Conservation (phyloP, 2,329 filamentous ascomycete species). For the Beauveria brongniartii region DNA sequence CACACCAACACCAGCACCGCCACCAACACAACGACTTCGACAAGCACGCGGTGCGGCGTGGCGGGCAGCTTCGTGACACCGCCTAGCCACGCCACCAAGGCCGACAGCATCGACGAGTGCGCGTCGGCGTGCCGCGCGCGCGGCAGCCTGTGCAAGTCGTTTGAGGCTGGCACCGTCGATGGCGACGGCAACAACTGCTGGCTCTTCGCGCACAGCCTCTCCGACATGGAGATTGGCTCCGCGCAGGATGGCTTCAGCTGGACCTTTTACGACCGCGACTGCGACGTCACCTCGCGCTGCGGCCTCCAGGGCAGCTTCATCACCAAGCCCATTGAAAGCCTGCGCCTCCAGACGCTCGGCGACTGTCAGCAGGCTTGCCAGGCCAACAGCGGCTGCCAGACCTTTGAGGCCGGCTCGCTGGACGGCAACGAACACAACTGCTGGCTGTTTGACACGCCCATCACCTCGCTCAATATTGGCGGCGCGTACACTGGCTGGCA, state of each 20-base stretch:
- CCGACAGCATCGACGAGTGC: conserved; percentile 8
- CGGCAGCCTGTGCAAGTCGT: neutral
- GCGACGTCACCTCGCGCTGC: conserved; percentile 2
- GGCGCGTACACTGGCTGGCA: neutral
- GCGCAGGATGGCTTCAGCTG: conserved; percentile 8
- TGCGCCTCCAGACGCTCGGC: neutral
- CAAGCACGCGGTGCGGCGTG: neutral
- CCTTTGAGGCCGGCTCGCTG: conserved; percentile 4
- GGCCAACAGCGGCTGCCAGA: neutral
- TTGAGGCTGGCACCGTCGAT: conserved; percentile 10
- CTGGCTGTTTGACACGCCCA: conserved; percentile 5
- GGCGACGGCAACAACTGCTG: conserved; percentile 11
- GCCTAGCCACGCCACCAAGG: conserved; percentile 3
- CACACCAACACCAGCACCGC: neutral
- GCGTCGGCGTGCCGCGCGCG: conserved; percentile 1
- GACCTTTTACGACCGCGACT: conserved; percentile 9
- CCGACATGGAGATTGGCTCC: conserved; percentile 7
- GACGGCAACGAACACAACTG: conserved; percentile 9
- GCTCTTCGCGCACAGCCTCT: neutral
- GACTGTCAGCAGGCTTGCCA: conserved; percentile 4
- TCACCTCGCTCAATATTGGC: neutral
- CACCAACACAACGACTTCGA: neutral
- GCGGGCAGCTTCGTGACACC: conserved; percentile 8
- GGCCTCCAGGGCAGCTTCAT: conserved; percentile 9
- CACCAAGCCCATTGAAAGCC: conserved; percentile 1